Conservation (phyloP, 352 stramenopile species). For the Globisporangium camurandrum region DNA sequence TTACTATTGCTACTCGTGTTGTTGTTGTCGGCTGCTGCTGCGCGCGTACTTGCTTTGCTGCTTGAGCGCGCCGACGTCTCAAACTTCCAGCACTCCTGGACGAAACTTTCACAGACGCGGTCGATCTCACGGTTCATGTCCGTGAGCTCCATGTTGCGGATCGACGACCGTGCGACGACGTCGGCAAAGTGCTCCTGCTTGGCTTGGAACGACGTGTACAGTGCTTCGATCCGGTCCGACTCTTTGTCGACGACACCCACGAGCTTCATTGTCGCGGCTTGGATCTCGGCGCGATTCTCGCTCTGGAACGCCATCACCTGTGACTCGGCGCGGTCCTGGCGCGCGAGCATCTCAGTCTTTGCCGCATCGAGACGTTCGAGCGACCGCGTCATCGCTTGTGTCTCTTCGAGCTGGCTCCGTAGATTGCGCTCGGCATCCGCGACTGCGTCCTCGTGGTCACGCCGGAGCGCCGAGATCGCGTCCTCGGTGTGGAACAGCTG, state of each 20-base stretch:
- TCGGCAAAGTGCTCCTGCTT: slow-evolving; percentile 81
- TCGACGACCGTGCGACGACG: slow-evolving; percentile 62
- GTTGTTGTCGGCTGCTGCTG: slow-evolving; percentile 32
- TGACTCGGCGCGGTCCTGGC: slow-evolving; percentile 48
- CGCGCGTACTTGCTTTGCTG: slow-evolving; percentile 24
- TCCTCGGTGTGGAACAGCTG: slow-evolving; percentile 76
- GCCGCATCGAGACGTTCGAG: slow-evolving; percentile 34
- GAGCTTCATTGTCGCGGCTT: slow-evolving; percentile 48
- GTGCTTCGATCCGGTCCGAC: slow-evolving; percentile 64
- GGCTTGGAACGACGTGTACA: slow-evolving; percentile 75
- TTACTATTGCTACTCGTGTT: slow-evolving; percentile 38
- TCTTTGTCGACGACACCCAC: slow-evolving; percentile 75
- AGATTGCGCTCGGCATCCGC: slow-evolving; percentile 50
- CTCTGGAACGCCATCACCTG: slow-evolving; percentile 64
- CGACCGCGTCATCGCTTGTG: slow-evolving; percentile 28
- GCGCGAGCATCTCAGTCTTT: slow-evolving; percentile 38
- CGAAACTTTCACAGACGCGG: slow-evolving; percentile 67
- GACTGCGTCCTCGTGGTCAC: slow-evolving; percentile 55
- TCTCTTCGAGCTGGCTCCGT: slow-evolving; percentile 47
- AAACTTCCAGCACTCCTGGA: slow-evolving; percentile 84
- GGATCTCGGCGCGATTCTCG: slow-evolving; percentile 71
- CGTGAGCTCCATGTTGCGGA: slow-evolving; percentile 74
- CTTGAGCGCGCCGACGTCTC: slow-evolving; percentile 67
- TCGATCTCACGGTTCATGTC: slow-evolving; percentile 81
- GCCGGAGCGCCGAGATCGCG: slow-evolving; percentile 40